These are phyloP conservation scores for Hemileia vastatrix DNA, from an alignment of 1,284 basidiomycete species.

Conservation along the genomic window DNA sequence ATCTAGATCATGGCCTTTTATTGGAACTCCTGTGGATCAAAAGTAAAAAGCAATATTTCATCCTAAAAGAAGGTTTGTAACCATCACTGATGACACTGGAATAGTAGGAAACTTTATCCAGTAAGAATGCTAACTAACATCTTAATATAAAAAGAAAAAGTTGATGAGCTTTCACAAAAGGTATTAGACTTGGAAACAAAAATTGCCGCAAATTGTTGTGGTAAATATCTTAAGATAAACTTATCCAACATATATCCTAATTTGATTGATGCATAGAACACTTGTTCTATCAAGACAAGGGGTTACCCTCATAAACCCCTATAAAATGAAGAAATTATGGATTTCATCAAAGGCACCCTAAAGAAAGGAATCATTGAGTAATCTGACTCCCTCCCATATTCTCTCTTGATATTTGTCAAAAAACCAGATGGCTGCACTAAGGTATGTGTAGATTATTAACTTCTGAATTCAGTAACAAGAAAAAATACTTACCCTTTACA, in stretches of 20 bases:
- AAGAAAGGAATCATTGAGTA: neutral
- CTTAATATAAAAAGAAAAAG: neutral
- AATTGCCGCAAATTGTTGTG: neutral
- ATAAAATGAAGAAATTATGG: neutral
- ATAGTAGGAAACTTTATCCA: neutral
- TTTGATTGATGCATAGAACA: neutral
- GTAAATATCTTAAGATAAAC: neutral
- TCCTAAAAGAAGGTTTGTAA: neutral
- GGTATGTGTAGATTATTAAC: neutral
- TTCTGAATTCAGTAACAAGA: neutral
- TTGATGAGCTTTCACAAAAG: no score
- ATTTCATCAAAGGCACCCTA: neutral
- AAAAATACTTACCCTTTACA: no score
- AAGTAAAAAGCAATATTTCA: neutral
- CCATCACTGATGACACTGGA: neutral
- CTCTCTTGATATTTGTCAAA: neutral
- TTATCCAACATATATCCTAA: neutral
- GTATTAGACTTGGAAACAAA: neutral
- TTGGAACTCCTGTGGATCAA: neutral
- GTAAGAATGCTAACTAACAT: neutral
- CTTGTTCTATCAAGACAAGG: neutral
- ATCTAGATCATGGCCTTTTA: neutral
- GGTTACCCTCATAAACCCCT: neutral
- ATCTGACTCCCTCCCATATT: neutral
- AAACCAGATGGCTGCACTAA: neutral